These are phyloP conservation scores for Saccharomycodes ludwigii DNA, from an alignment of 805 yeast species.

Conservation along the genomic window DNA sequence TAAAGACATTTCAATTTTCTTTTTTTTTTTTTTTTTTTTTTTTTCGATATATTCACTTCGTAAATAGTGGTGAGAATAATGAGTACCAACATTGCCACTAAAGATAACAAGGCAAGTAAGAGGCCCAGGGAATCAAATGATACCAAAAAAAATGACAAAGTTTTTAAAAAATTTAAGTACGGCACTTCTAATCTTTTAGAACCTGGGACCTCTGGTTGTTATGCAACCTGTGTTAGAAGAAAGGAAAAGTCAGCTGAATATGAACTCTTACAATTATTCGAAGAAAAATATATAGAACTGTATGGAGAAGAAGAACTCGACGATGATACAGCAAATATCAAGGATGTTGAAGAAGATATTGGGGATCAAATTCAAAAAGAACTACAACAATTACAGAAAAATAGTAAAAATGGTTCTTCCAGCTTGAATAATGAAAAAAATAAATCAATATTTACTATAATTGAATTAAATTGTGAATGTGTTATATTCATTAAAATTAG, in stretches of 20 bases:
- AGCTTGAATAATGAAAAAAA: slow-evolving; percentile 25
- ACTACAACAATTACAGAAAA: slow-evolving; percentile 44
- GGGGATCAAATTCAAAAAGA: slow-evolving; percentile 72
- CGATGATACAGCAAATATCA: slow-evolving; percentile 22
- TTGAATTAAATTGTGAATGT: slow-evolving; percentile 68
- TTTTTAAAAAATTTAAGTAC: too few relatives aligned
- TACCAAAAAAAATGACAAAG: too few relatives aligned
- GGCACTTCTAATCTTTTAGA: too few relatives aligned
- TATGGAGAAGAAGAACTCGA: slow-evolving; percentile 19
- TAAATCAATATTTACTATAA: slow-evolving; percentile 40
- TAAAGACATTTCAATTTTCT: too few relatives aligned
- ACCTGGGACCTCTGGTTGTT: slow-evolving; percentile 78
- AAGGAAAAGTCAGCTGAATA: slow-evolving; percentile 68
- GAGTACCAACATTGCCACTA: too few relatives aligned
- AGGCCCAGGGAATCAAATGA: too few relatives aligned
- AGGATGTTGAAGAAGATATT: slow-evolving; percentile 36
- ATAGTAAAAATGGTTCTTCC: slow-evolving; percentile 22
- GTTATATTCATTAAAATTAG: slow-evolving; percentile 74
- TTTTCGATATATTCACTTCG: too few relatives aligned
- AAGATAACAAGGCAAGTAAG: too few relatives aligned
- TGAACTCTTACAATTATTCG: slow-evolving; percentile 51
- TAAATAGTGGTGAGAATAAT: too few relatives aligned
- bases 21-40: too few relatives aligned
- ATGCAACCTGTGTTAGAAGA: slow-evolving; percentile 78
- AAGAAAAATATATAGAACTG: slow-evolving; percentile 37